Percentiles rank a stretch among this genome's conserved stretches.
Conservation (phyloP, 768 basidiomycete genomes). For the Tulasnella sp. region DNA sequence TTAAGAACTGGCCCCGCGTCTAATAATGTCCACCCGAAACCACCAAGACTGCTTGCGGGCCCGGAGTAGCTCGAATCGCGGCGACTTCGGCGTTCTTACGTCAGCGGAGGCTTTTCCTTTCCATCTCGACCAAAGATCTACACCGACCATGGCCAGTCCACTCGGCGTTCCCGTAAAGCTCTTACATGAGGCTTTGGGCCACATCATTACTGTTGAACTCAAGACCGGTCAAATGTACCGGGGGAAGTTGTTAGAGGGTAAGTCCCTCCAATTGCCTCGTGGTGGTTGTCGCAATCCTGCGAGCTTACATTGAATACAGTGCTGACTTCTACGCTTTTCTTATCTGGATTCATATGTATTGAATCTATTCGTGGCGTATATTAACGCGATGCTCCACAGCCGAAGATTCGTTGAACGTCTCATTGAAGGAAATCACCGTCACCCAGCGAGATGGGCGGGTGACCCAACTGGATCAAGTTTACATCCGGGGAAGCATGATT, state of each 20-base stretch:
- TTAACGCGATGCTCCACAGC: conserved; percentile 44
- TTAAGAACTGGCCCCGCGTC: too few species aligned
- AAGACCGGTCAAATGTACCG: conserved; percentile 97
- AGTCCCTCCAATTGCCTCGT: conserved; percentile 25
- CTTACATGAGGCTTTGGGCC: conserved; percentile 91
- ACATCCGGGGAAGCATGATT: conserved; percentile 96
- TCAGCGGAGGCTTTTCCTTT: neutral
- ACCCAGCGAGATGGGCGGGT: conserved; percentile 97
- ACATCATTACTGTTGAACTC: conserved; percentile 94
- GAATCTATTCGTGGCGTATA: neutral
- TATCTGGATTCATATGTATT: neutral
- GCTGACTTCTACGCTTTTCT: neutral
- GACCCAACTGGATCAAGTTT: conserved; percentile 97
- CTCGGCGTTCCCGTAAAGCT: conserved; percentile 95
- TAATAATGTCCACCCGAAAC: too few species aligned
- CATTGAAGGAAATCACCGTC: conserved; percentile 91
- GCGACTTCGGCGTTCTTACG: neutral
- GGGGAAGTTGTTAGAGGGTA: conserved; percentile 95
- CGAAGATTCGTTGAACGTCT: conserved; percentile 97
- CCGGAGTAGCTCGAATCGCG: neutral
- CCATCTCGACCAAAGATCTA: neutral
- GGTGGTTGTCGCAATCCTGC: neutral
- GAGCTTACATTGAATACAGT: conserved; percentile 8
- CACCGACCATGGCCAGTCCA: conserved; percentile 32
- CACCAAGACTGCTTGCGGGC: too few species aligned